phyloP scores from a whole-genome alignment of 75 land plant genomes.

The Picea glauca region DNA sequence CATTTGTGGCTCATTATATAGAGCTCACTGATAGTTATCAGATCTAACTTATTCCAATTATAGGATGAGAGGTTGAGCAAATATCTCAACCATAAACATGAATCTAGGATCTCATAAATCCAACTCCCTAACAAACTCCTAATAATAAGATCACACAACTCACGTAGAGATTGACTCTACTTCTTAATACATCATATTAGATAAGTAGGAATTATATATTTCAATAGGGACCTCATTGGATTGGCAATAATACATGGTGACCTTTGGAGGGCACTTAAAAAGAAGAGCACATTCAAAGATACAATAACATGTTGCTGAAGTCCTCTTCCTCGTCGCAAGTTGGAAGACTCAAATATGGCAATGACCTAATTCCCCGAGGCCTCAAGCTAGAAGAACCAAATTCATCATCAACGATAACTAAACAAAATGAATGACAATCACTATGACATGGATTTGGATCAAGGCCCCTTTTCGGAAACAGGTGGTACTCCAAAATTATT shows the following conservation, averaged over 20 bases:
- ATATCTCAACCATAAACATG: too few species aligned
- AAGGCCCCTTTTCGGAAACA: not conserved
- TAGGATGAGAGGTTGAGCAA: too few species aligned
- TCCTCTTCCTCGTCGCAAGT: not conserved
- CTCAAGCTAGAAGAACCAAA: constrained; percentile 8
- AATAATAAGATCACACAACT: too few species aligned
- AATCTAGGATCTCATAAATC: too few species aligned
- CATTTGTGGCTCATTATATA: too few species aligned
- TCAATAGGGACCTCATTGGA: not conserved
- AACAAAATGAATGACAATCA: constrained; percentile 35
- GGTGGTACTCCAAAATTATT: not conserved
- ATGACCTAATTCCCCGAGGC: constrained; percentile 1
- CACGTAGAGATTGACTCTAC: too few species aligned
- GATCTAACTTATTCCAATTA: too few species aligned
- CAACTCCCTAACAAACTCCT: too few species aligned
- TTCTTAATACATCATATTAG: too few species aligned
- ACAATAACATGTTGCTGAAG: not conserved
- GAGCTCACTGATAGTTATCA: too few species aligned
- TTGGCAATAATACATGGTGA: not conserved
- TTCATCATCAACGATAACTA: constrained; percentile 33
- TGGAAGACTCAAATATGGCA: not conserved
- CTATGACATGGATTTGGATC: constrained; percentile 27
- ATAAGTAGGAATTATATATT: too few species aligned
- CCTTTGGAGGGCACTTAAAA: not conserved
- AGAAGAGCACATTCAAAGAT: not conserved